phyloP scores from a whole-genome alignment of 78 protist species.

The Bodo saltans region DNA sequence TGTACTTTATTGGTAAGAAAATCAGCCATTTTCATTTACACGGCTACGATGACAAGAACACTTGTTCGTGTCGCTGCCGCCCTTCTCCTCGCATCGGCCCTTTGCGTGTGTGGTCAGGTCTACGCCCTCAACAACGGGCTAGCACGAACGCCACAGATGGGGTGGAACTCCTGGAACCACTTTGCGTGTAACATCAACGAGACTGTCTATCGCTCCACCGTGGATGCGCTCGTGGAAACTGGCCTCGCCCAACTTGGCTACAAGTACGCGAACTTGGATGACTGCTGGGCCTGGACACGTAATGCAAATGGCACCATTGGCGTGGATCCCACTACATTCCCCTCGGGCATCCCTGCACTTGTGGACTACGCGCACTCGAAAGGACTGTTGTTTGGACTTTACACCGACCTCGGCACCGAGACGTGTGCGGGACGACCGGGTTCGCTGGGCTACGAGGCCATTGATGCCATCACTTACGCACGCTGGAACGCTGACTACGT shows the following conservation, averaged over 20 bases:
- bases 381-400: conserved; percentile 74
- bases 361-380: conserved; percentile 63
- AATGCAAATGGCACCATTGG: conserved; percentile 9
- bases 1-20: too few species aligned
- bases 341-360: conserved; percentile 65
- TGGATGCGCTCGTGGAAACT: conserved; percentile 43
- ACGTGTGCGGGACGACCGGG: conserved; percentile 61
- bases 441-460: conserved; percentile 15
- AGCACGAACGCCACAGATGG: conserved; percentile 30
- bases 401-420: conserved; percentile 68
- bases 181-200: conserved; percentile 56
- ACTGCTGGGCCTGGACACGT: conserved; percentile 37
- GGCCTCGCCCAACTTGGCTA: conserved; percentile 60
- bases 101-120: too few species aligned
- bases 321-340: conserved; percentile 68
- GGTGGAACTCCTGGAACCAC: conserved; percentile 51
- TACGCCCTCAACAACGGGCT: conserved; percentile 33
- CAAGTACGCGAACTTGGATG: conserved; percentile 52
- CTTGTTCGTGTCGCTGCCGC: too few species aligned
- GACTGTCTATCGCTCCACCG: conserved; percentile 27
- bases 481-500: conserved; percentile 50
- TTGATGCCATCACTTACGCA: conserved; percentile 51
- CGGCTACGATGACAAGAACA: too few species aligned
- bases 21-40: too few species aligned
- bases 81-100: too few species aligned